Evolutionary conservation across 1,139 yeast species (phyloP), one percentile per base, ranked within the genome.

Genomic region (Yamadazyma siamensis): DNA sequence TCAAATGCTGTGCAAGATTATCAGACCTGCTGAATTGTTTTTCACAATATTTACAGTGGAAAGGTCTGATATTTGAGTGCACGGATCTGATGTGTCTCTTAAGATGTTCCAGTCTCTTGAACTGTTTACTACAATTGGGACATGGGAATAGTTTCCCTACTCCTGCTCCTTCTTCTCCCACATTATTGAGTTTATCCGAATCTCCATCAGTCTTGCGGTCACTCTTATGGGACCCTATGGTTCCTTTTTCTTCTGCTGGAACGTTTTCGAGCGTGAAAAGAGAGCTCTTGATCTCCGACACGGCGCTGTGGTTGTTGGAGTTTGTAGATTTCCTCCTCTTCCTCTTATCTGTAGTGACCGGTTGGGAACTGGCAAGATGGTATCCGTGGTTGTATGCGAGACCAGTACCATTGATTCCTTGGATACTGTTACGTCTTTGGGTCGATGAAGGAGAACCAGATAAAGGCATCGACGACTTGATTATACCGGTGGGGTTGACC

Each of bases 1-100:
- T 68, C 44, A 67, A 56, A 48, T 69, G 76, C 44, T 68, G 75
- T 9, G 74, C 71, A 49, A 69, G 59, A 42, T 69, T 70, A 48
- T 70, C 76, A 10, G 65, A 57, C 35, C 76, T 47, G 35, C 65
- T 57, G 38, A 70, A 70, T 49, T 65, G 66, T 57, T 69, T 69
- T 21, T 68, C 74, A 46, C 76, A 70, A 42, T 59, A 63, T 36
- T 63, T 63, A 49, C 76, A 70, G 37, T 64, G 71, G 52, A 65
- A 69, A 2, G 76, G 75, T 17, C 74, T 51, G 32, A 65, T 64
- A 40, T 65, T 66, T 11, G 71, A 63, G 46, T 69, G 76, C 17
- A 70, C 76, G 4, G 72, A 65, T 35, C 76, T 46, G 26, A 65
- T 58, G 41, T 70, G 75, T 34, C 75, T 52, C 47, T 69, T 69